A percentile compares a stretch with the other conserved stretches of the same genome.
phyloP scores from a whole-genome alignment of 2,329 filamentous ascomycete genomes.

The Triangularia setosa region DNA sequence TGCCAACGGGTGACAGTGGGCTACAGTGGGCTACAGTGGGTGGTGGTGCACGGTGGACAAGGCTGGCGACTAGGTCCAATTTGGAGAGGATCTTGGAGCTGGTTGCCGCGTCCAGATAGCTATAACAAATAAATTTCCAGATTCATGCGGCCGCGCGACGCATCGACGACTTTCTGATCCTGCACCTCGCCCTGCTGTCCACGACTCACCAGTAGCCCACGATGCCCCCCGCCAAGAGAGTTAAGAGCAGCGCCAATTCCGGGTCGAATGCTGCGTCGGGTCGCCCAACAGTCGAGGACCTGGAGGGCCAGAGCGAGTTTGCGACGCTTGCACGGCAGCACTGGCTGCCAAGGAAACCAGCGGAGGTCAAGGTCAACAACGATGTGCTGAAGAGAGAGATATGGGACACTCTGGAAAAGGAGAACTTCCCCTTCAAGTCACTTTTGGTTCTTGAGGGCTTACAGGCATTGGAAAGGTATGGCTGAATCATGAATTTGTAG shows the following conservation, averaged over 20 bases:
- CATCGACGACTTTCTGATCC: constrained; percentile 15
- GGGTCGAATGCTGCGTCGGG: constrained; percentile 40
- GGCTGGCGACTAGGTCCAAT: neutral
- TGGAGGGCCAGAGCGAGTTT: constrained; percentile 68
- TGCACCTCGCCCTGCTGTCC: constrained; percentile 19
- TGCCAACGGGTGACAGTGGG: neutral
- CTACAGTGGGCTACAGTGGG: neutral
- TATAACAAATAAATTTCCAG: constrained; percentile 5
- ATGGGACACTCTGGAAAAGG: constrained; percentile 83
- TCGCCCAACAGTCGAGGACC: constrained; percentile 62
- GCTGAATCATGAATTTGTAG: neutral
- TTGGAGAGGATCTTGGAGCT: neutral
- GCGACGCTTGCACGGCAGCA: constrained; percentile 75
- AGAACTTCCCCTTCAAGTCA: constrained; percentile 71
- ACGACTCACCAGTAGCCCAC: constrained; percentile 16
- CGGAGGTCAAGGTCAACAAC: constrained; percentile 65
- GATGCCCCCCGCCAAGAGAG: constrained; percentile 59
- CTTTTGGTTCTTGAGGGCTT: constrained; percentile 83
- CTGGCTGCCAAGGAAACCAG: constrained; percentile 68
- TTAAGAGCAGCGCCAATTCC: constrained; percentile 48
- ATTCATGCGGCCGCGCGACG: constrained; percentile 25
- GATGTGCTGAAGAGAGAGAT: constrained; percentile 82
- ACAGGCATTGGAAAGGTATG: constrained; percentile 79
- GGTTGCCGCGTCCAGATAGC: neutral
- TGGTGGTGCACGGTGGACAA: neutral